Conservation (phyloP, 1,139 yeast species). For the Pichia sp. region DNA sequence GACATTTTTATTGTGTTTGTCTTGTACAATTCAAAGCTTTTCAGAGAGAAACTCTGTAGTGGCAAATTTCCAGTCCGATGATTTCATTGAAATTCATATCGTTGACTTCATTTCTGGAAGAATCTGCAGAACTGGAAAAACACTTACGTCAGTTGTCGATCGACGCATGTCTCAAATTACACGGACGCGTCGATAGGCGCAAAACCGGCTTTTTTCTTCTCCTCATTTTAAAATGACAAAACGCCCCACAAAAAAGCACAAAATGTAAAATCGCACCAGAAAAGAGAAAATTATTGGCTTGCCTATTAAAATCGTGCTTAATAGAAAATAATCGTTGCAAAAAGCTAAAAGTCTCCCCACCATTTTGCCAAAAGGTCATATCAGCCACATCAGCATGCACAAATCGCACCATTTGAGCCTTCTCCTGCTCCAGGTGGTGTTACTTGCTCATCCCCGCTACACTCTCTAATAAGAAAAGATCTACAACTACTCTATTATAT, state of each 20-base stretch:
- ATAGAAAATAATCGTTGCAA: neutral
- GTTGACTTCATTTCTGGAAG: too few relatives aligned
- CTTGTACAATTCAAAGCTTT: too few relatives aligned
- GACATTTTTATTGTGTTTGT: conserved; percentile 26
- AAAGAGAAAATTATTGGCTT: too few relatives aligned
- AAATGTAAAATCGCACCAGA: neutral
- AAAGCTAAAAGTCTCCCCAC: neutral
- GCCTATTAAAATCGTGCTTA: too few relatives aligned
- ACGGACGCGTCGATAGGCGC: too few relatives aligned
- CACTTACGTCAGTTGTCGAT: neutral
- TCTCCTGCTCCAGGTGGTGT: neutral
- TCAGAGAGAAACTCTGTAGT: neutral
- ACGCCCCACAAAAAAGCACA: too few relatives aligned
- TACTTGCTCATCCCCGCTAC: neutral
- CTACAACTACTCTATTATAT: neutral
- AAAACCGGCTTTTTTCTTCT: too few relatives aligned
- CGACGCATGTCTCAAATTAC: too few relatives aligned
- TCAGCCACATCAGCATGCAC: neutral
- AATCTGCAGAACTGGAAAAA: too few relatives aligned
- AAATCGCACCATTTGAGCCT: neutral
- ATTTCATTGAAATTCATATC: neutral
- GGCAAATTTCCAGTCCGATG: neutral
- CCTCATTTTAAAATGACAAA: too few relatives aligned
- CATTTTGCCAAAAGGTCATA: neutral
- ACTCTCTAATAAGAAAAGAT: too few relatives aligned